Percentiles rank a stretch among this genome's conserved stretches.
Evolutionary conservation across 1,139 yeast genomes (phyloP).

Genomic region (Kodamaea anthophila): DNA sequence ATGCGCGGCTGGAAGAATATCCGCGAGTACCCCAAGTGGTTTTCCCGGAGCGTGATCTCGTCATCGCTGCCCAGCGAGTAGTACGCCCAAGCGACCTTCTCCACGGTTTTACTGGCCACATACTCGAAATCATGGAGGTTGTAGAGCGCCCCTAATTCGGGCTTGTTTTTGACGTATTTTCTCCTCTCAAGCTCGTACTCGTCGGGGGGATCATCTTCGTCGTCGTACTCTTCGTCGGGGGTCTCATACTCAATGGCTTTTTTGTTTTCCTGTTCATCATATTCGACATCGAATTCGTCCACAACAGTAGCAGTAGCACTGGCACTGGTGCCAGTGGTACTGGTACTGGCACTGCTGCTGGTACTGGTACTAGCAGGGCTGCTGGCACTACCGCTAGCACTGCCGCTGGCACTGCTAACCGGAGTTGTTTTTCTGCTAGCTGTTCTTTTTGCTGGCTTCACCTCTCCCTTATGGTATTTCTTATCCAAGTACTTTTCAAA

Average conservation of each 20-base stretch:
- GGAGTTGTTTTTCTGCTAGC: background rate
- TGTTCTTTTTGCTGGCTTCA: constrained; percentile 6
- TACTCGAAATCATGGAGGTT: constrained; percentile 77
- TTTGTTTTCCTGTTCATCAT: constrained; percentile 38
- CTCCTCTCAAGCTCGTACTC: constrained; percentile 26
- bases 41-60: constrained; percentile 82
- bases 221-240: constrained; percentile 18
- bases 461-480: constrained; percentile 30
- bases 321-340: background rate
- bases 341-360: background rate
- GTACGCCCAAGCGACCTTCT: constrained; percentile 84
- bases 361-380: too few relatives aligned
- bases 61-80: constrained; percentile 91
- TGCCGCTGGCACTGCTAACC: constrained; percentile 2
- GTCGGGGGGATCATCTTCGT: constrained; percentile 25
- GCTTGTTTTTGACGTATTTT: constrained; percentile 31
- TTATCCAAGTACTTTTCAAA: constrained; percentile 40
- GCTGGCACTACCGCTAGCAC: background rate
- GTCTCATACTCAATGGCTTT: constrained; percentile 19
- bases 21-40: constrained; percentile 82
- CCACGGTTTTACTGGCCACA: constrained; percentile 72
- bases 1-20: constrained; percentile 80
- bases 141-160: constrained; percentile 62
- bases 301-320: constrained; percentile 16
- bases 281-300: constrained; percentile 42